Percentiles rank a stretch among this genome's conserved stretches.
phyloP scores from a whole-genome alignment of 1,139 yeast genomes.

The Suhomyces atakaporum region DNA sequence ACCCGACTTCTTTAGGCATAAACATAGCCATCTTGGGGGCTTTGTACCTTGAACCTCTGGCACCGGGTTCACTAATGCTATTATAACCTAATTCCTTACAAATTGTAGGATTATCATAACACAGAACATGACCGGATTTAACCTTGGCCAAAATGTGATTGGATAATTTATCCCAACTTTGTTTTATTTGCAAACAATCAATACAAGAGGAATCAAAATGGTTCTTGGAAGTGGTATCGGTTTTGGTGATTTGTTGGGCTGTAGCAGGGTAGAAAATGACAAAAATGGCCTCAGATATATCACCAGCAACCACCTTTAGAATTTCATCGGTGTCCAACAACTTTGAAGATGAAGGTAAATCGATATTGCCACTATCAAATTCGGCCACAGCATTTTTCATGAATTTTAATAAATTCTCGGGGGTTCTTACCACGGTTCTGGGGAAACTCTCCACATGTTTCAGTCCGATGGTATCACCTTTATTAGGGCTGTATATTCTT shows the following conservation, averaged over 20 bases:
- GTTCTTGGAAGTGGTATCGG: conserved; percentile 38
- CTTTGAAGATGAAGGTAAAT: conserved; percentile 41
- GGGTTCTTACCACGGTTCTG: conserved; percentile 42
- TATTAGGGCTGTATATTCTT: conserved; percentile 57
- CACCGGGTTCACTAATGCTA: conserved; percentile 11
- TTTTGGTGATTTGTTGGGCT: conserved; percentile 40
- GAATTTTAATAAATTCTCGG: conserved; percentile 53
- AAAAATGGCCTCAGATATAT: conserved; percentile 48
- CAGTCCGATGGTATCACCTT: conserved; percentile 28
- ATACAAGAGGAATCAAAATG: conserved; percentile 43
- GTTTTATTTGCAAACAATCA: conserved; percentile 52
- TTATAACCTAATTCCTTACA: conserved; percentile 53
- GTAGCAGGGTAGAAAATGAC: conserved; percentile 67
- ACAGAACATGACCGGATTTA: conserved; percentile 62
- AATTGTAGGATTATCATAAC: conserved; percentile 48
- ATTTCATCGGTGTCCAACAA: conserved; percentile 35
- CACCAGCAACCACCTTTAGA: conserved; percentile 49
- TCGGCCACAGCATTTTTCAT: conserved; percentile 55
- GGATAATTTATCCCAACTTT: conserved; percentile 58
- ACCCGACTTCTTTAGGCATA: conserved; percentile 41
- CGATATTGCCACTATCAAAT: conserved; percentile 36
- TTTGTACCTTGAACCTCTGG: conserved; percentile 5
- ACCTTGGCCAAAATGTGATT: conserved; percentile 46
- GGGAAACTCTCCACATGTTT: conserved; percentile 52
- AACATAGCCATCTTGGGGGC: conserved; percentile 39